Evolutionary conservation across 208 protist species (phyloP).

Genomic region (Trypanosoma avium): DNA sequence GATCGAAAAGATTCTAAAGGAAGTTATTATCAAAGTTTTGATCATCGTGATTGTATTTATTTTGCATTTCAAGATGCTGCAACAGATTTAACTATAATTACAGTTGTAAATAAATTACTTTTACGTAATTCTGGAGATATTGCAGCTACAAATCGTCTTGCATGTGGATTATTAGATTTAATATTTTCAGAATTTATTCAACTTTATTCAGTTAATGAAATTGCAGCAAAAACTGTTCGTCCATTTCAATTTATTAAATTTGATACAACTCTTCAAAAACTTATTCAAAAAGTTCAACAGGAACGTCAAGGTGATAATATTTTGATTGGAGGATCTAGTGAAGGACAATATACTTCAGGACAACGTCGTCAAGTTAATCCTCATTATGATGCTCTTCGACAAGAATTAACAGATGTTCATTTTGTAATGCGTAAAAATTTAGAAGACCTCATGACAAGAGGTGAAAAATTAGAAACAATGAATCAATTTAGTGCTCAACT

Average conservation of each 20-base stretch:
- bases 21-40: conserved; percentile 91
- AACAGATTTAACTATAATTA: conserved; percentile 83
- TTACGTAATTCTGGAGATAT: conserved; percentile 80
- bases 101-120: conserved; percentile 89
- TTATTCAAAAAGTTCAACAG: conserved; percentile 66
- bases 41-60: conserved; percentile 88
- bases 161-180: conserved; percentile 76
- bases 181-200: conserved; percentile 83
- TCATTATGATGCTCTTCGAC: conserved; percentile 72
- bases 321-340: conserved; percentile 25
- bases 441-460: conserved; percentile 87
- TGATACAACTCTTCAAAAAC: conserved; percentile 75
- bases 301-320: conserved; percentile 56
- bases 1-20: conserved; percentile 43
- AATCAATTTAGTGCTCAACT: conserved; percentile 85
- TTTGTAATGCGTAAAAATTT: conserved; percentile 91
- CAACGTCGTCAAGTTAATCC: conserved; percentile 72
- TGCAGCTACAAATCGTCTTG: conserved; percentile 69
- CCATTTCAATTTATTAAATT: conserved; percentile 92
- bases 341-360: conserved; percentile 5
- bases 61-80: conserved; percentile 89
- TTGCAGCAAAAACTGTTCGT: conserved; percentile 48
- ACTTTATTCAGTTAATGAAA: conserved; percentile 51
- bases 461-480: conserved; percentile 89
- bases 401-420: conserved; percentile 89